Percentiles rank a stretch among this genome's conserved stretches.
Evolutionary conservation across 2,329 filamentous ascomycete species (phyloP).

Genomic region (Microsporum audouinii): DNA sequence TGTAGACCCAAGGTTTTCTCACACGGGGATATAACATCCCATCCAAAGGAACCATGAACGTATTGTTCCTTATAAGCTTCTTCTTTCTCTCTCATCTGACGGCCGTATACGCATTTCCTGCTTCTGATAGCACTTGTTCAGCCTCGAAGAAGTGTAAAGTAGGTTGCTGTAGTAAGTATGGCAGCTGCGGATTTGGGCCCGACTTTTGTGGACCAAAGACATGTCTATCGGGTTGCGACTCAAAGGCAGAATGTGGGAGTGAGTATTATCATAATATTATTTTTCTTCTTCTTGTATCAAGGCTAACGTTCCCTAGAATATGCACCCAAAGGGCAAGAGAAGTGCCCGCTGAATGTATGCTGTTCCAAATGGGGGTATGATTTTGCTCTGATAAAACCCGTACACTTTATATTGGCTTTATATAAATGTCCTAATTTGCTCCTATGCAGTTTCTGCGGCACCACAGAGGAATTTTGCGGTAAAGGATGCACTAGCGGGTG

Average conservation of each 20-base stretch:
- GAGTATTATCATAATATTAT: neutral
- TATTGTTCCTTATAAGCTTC: neutral
- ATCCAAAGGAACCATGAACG: neutral
- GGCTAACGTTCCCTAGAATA: conserved; percentile 1
- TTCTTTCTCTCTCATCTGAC: neutral
- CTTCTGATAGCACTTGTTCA: neutral
- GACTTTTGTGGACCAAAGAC: neutral
- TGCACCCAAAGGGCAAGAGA: conserved; percentile 2
- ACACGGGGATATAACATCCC: neutral
- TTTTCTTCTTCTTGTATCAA: neutral
- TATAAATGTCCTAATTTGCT: neutral
- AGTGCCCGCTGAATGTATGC: conserved; percentile 31
- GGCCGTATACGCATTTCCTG: neutral
- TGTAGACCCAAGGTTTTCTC: neutral
- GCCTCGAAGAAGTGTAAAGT: neutral
- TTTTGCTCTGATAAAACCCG: neutral
- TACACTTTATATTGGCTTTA: neutral
- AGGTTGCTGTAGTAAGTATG: neutral
- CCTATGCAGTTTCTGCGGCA: conserved; percentile 6
- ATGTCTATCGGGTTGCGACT: conserved; percentile 14
- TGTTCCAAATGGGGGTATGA: conserved; percentile 23
- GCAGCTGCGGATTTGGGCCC: conserved; percentile 2
- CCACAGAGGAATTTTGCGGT: neutral
- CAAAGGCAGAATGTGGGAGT: conserved; percentile 28
- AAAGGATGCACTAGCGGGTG: conserved; percentile 6